These are phyloP conservation scores for Backusella westeae DNA, from an alignment of 192 early-diverging fungal genomes.

Conservation along the genomic window DNA sequence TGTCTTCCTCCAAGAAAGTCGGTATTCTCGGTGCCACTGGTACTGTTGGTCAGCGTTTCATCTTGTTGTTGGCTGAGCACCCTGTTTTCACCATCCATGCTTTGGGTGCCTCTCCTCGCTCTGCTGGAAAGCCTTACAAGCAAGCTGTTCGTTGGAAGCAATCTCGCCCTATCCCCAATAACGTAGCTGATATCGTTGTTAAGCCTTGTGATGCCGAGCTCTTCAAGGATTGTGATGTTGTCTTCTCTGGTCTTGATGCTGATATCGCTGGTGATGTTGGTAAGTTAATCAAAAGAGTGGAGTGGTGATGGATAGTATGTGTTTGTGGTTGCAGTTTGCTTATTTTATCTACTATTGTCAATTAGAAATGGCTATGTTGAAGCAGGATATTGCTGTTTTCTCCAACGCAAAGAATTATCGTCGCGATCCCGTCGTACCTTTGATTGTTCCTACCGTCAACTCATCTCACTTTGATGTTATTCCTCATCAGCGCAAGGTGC, in stretches of 20 bases:
- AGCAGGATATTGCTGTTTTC: slow-evolving; percentile 85
- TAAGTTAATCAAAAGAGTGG: slow-evolving; percentile 23
- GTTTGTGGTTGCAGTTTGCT: background rate
- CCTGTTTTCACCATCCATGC: slow-evolving; percentile 85
- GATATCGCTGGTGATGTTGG: slow-evolving; percentile 91
- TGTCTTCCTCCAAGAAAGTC: slow-evolving; percentile 50
- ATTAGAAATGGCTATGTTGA: slow-evolving; percentile 82
- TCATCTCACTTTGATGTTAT: slow-evolving; percentile 84
- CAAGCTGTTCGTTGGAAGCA: slow-evolving; percentile 90
- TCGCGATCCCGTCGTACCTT: slow-evolving; percentile 83
- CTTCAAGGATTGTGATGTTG: slow-evolving; percentile 81
- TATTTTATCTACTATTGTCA: background rate
- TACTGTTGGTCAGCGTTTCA: slow-evolving; percentile 98
- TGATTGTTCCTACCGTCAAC: slow-evolving; percentile 94
- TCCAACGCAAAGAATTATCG: slow-evolving; percentile 98
- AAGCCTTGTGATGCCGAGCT: slow-evolving; percentile 69
- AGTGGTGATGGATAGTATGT: background rate
- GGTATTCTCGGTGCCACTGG: slow-evolving; percentile 97
- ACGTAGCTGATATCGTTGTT: slow-evolving; percentile 57
- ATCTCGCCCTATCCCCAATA: slow-evolving; percentile 67
- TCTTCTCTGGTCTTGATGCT: slow-evolving; percentile 96
- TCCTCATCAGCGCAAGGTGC: slow-evolving; percentile 64
- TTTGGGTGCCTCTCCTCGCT: slow-evolving; percentile 88
- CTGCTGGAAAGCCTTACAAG: slow-evolving; percentile 82
- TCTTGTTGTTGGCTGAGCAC: slow-evolving; percentile 83